Evolutionary conservation across 768 basidiomycete genomes (phyloP), one percentile per base, ranked within the genome.

Genomic region (Russula sp.): DNA sequence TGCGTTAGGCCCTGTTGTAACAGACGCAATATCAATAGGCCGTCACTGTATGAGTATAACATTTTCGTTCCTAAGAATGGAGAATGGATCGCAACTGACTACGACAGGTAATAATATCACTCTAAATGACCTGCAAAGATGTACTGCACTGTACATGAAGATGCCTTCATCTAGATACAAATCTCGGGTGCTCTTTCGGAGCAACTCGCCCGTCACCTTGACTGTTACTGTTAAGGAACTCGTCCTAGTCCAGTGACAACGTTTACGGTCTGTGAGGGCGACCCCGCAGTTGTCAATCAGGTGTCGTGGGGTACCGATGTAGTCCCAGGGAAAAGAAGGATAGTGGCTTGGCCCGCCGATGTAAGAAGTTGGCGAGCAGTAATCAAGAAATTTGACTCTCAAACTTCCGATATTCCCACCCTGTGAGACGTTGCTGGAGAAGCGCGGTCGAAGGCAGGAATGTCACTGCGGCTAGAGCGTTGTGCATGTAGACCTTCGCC

Each of bases 371-470:
- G 10, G 39, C 14, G 14, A 16, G 10, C 37, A 10, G 14, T 10
- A 40, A 51, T 59, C 32, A 59, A 22, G 51, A 52, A 16, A 52
- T 52, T 16, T 18, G 56, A 13, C 51, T 45, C 31, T 63, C 56
- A 16, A 52, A 45, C 14, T 57, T 51, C 50, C 50, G 53, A 20
- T 44, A 52, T 27, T 57, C 62, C 14, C n/a, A 42, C 14, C 42
- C 61, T 11, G 42, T 50, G 35, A 45, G 22, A 52, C 20, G 42
- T 37, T 52, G 35, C 22, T 50, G 39, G 16, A 37, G 51, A 1
- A 39, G 27, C 27, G 27, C 0, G 6, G 18, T 18, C n/a, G 35
- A 34, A 4, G 42, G 35, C 16, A 52, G 32, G 6, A 45, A 47
- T 4, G 42, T 40, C 16, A 9, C 31, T 18, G 51, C 42, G 8